Evolutionary conservation across 2,329 filamentous ascomycete genomes (phyloP), one percentile per base, ranked within the genome.

Genomic region (Neopestalotiopsis sp.): DNA sequence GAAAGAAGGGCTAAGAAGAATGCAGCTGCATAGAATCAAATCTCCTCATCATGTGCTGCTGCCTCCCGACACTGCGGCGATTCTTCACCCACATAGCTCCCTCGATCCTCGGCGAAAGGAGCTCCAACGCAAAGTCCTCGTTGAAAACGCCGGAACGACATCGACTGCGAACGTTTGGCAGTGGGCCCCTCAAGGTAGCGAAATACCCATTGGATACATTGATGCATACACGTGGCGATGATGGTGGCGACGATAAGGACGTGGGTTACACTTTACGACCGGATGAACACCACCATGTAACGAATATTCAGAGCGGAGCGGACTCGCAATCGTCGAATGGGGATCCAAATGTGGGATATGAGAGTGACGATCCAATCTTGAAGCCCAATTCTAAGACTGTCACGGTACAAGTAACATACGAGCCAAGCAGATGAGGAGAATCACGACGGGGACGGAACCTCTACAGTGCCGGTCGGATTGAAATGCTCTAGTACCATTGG

Each of bases 21-120:
- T 3, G 9, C 42, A 81, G 79, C 1, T 74, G 81, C 52, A 72
- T 83, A 45, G 81, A 84, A 68, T 73, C 76, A 0, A 83, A 84
- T 52, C 74, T 83, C 0, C 77, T 83, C 65, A 76, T 83, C 34
- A 79, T 82, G 13, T 83, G 81, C 72, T 80, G 79, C 24, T 80
- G 80, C 28, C 76, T 83, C 42, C 80, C 81, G 0, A 82, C 81
- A 0, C 70, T 83, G 1, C 77, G 79, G 32, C 80, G 80, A 20
- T 83, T 83, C 75, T 75, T 82, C 69, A 74, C 74, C 2, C 79
- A 81, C 66, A 73, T 82, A 12, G 76, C 80, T 0, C 80, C 80
- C 1, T 75, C 71, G 4, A 65, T 80, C 30, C 74, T 81, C 20
- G 75, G 76, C 32, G 72, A 65, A 24, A 66, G 66, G 52, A 34